These are phyloP conservation scores for Pelargonium myrrhifolium DNA, from an alignment of 441 rosid species.

Conservation along the genomic window DNA sequence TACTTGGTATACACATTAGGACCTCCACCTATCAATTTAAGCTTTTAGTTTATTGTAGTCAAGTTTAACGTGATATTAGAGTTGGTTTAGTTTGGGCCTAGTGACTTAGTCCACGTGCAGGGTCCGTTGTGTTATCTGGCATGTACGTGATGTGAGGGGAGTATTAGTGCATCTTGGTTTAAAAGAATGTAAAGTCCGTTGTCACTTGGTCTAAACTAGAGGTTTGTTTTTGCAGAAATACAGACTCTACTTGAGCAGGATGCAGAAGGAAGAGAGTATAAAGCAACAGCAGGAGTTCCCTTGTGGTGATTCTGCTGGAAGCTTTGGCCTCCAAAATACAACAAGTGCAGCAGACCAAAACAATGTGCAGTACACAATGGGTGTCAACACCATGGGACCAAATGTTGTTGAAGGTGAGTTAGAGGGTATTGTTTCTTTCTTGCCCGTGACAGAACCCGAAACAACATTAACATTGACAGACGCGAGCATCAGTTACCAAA, in stretches of 20 bases:
- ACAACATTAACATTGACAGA: background rate
- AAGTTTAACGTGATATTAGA: too few relatives aligned
- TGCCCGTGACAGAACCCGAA: slow-evolving; percentile 6
- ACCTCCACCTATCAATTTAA: too few relatives aligned
- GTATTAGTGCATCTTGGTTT: too few relatives aligned
- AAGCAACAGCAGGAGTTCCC: slow-evolving; percentile 2
- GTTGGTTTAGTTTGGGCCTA: too few relatives aligned
- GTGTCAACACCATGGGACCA: slow-evolving; percentile 4
- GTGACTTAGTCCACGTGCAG: too few relatives aligned
- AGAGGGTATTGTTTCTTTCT: background rate
- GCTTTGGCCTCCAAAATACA: background rate
- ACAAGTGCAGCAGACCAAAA: slow-evolving; percentile 5
- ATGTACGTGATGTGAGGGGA: too few relatives aligned
- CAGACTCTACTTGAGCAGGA: slow-evolving; percentile 8
- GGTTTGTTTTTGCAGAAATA: slow-evolving; percentile 6
- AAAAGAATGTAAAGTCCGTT: too few relatives aligned
- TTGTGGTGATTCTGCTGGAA: background rate
- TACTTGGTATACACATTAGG: too few relatives aligned
- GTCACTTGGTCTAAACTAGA: too few relatives aligned
- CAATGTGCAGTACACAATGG: slow-evolving; percentile 1
- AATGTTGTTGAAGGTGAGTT: background rate
- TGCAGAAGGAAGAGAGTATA: slow-evolving; percentile 6
- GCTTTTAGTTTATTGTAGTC: too few relatives aligned
- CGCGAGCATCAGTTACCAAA: too few relatives aligned
- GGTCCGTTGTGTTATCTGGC: too few relatives aligned